Evolutionary conservation across 2,329 filamentous ascomycete genomes (phyloP).

Genomic region (Celoporthe dispersa): DNA sequence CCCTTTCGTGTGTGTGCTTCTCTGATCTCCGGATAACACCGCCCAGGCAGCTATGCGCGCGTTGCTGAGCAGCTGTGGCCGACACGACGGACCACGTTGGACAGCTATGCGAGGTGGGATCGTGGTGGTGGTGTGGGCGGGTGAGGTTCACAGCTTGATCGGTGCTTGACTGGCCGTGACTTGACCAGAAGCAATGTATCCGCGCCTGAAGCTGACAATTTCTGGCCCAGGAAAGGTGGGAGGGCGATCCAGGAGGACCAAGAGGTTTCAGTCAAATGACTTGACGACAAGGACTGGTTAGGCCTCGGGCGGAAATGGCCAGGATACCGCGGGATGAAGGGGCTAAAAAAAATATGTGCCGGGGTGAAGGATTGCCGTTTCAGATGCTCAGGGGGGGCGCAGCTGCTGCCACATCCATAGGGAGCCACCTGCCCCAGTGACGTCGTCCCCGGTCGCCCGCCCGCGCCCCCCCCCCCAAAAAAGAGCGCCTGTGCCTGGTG

Average conservation of each 20-base stretch:
- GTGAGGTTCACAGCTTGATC: conserved; percentile 2
- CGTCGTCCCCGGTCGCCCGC: neutral
- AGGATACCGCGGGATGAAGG: conserved; percentile 15
- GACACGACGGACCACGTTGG: neutral
- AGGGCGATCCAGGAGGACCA: neutral
- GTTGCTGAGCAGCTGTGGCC: conserved; percentile 1
- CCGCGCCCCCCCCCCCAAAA: neutral
- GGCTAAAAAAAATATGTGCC: conserved; percentile 21
- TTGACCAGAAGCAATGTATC: neutral
- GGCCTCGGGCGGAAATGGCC: neutral
- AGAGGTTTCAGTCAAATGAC: conserved; percentile 16
- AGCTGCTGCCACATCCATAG: conserved; percentile 8
- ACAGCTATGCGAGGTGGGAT: neutral
- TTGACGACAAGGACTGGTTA: neutral
- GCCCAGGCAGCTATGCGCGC: conserved; percentile 9
- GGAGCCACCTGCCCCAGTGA: conserved; percentile 1
- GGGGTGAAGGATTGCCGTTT: conserved; percentile 24
- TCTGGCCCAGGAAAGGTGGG: neutral
- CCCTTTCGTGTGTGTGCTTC: conserved; percentile 19
- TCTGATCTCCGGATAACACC: neutral
- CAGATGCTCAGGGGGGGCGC: conserved; percentile 30
- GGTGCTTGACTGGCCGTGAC: neutral
- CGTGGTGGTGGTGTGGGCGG: neutral
- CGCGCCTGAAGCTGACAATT: neutral
- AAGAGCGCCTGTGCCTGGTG: neutral